Evolutionary conservation across 2,329 filamentous ascomycete genomes (phyloP).

Genomic region (Rhynchosporium graminicola): DNA sequence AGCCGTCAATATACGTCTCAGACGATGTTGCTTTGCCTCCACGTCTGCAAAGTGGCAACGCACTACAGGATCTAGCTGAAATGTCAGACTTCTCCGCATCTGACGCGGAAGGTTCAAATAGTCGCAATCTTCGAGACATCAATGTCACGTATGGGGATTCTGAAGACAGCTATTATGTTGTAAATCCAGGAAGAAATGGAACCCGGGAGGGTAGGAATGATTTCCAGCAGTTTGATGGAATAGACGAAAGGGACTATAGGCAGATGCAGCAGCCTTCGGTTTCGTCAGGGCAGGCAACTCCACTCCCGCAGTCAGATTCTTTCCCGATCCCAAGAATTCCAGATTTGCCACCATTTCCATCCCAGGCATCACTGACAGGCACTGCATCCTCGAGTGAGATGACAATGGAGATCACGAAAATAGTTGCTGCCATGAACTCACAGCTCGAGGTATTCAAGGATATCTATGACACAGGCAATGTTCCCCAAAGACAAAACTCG

Average conservation of each 20-base stretch:
- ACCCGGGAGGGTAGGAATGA: neutral
- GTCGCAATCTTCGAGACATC: conserved; percentile 2
- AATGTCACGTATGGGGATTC: conserved; percentile 8
- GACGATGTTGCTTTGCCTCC: conserved; percentile 56
- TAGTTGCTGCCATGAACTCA: conserved; percentile 29
- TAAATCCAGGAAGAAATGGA: conserved; percentile 4
- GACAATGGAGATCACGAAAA: conserved; percentile 32
- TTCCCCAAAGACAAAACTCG: conserved; percentile 21
- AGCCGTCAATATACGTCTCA: conserved; percentile 55
- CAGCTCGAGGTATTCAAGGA: conserved; percentile 36
- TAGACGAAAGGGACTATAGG: conserved; percentile 29
- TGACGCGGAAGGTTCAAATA: conserved; percentile 31
- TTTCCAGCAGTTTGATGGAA: conserved; percentile 23
- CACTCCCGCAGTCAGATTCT: conserved; percentile 1
- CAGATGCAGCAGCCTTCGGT: conserved; percentile 29
- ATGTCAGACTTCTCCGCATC: conserved; percentile 39
- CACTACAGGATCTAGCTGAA: conserved; percentile 33
- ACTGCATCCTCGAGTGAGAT: conserved; percentile 34
- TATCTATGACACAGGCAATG: conserved; percentile 29
- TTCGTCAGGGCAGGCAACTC: conserved; percentile 1
- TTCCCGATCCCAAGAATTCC: conserved; percentile 9
- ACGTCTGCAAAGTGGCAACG: conserved; percentile 26
- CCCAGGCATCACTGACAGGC: conserved; percentile 32
- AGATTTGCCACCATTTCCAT: conserved; percentile 29
- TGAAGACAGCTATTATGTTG: conserved; percentile 18